Conservation (phyloP, 2,329 filamentous ascomycete genomes). For the Cladosporium sp. region DNA sequence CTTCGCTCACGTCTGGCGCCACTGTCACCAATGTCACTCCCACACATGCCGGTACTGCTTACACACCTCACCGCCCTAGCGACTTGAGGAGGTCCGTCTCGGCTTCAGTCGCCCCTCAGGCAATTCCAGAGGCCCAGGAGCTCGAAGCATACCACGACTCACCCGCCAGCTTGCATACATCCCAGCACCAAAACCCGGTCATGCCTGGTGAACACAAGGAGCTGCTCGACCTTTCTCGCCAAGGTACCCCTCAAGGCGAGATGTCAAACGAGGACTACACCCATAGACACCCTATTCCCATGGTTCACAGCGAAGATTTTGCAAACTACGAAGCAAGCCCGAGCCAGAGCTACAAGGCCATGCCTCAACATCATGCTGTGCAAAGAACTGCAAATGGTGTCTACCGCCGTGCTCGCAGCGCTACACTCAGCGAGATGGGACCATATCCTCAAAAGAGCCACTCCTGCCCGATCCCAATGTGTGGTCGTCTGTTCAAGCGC, state of each 20-base stretch:
- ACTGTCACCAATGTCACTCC: slow-evolving; percentile 19
- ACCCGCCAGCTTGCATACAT: slow-evolving; percentile 70
- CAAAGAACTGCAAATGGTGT: slow-evolving; percentile 64
- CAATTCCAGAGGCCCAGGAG: slow-evolving; percentile 49
- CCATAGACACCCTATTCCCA: slow-evolving; percentile 55
- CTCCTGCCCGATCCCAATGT: slow-evolving; percentile 98
- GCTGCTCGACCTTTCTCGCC: slow-evolving; percentile 75
- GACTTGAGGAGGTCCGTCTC: slow-evolving; percentile 90
- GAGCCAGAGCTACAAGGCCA: slow-evolving; percentile 33
- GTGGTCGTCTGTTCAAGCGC: slow-evolving; percentile 95
- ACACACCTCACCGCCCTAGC: slow-evolving; percentile 71
- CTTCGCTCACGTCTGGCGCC: slow-evolving; percentile 75
- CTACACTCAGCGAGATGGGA: slow-evolving; percentile 92
- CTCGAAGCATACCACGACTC: slow-evolving; percentile 73
- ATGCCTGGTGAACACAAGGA: slow-evolving; percentile 73
- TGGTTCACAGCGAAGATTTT: slow-evolving; percentile 63
- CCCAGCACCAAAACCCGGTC: slow-evolving; percentile 53
- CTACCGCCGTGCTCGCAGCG: slow-evolving; percentile 83
- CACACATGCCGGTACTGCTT: slow-evolving; percentile 35
- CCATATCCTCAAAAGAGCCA: slow-evolving; percentile 98
- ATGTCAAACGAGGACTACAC: slow-evolving; percentile 72
- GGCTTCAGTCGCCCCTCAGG: slow-evolving; percentile 73
- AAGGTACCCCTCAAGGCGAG: slow-evolving; percentile 82
- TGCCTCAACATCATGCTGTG: slow-evolving; percentile 53
- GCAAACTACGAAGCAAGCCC: slow-evolving; percentile 53